These are phyloP conservation scores for Tuber melanosporum DNA, from an alignment of 495 filamentous ascomycete species.

Conservation along the genomic window DNA sequence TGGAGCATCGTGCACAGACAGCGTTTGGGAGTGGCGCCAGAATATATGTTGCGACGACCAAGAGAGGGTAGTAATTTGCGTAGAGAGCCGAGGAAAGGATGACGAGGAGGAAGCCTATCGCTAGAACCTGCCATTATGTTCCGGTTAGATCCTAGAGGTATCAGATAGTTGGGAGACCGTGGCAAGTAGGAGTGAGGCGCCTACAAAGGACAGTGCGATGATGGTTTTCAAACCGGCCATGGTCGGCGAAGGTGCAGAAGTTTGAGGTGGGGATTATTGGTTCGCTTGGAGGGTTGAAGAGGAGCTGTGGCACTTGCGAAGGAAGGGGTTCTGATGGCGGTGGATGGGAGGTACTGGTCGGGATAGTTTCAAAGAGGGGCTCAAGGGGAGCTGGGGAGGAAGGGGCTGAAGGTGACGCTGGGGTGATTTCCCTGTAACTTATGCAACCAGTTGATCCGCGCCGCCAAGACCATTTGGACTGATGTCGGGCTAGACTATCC, in stretches of 20 bases:
- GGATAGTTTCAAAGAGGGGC: not conserved
- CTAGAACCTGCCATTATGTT: slow-evolving; percentile 60
- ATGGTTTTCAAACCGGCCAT: slow-evolving; percentile 97
- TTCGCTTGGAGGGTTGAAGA: slow-evolving; percentile 5
- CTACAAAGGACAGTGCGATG: slow-evolving; percentile 93
- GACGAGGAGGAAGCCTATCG: slow-evolving; percentile 97
- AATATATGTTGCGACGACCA: slow-evolving; percentile 93
- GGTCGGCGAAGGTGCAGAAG: slow-evolving; percentile 43
- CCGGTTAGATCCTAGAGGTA: not conserved
- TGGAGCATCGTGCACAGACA: slow-evolving; percentile 79
- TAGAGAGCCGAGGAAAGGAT: slow-evolving; percentile 96
- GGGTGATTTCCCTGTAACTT: not conserved
- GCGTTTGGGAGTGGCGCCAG: slow-evolving; percentile 92
- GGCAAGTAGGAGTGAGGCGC: slow-evolving; percentile 28
- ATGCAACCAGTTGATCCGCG: not conserved
- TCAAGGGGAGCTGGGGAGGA: too few relatives aligned
- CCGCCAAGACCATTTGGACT: not conserved
- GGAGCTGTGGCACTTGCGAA: slow-evolving; percentile 2
- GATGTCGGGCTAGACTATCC: too few relatives aligned
- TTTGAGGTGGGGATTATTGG: not conserved
- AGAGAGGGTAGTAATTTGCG: slow-evolving; percentile 77
- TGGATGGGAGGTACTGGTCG: not conserved
- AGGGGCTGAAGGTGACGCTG: not conserved
- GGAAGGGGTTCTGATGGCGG: not conserved
- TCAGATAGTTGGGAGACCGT: not conserved